Percentiles rank a stretch among this genome's conserved stretches.
These are phyloP conservation scores for Penicillium desertorum DNA, from an alignment of 495 filamentous ascomycete genomes.

Conservation along the genomic window DNA sequence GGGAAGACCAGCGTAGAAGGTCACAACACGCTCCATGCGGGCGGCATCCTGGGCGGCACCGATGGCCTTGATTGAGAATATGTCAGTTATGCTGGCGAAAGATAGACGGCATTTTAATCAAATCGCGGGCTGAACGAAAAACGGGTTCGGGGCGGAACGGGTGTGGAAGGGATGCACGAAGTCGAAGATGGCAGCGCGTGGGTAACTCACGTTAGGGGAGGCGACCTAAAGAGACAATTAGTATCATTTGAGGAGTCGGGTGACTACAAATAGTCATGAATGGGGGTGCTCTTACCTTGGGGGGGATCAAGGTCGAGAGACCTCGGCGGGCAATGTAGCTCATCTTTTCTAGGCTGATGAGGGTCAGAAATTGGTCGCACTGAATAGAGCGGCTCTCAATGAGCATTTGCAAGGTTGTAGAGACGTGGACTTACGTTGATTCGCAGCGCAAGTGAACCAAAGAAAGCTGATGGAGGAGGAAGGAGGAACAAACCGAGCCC, in stretches of 20 bases:
- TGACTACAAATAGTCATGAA: constrained; percentile 6
- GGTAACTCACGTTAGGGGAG: constrained; percentile 79
- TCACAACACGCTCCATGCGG: constrained; percentile 93
- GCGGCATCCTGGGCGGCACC: constrained; percentile 90
- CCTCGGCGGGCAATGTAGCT: constrained; percentile 83
- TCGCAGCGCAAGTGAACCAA: constrained; percentile 38
- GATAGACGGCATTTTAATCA: constrained; percentile 5
- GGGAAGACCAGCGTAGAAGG: constrained; percentile 97
- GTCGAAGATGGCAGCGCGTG: constrained; percentile 5
- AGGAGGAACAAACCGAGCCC: constrained; percentile 29
- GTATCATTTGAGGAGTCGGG: constrained; percentile 19
- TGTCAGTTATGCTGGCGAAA: constrained; percentile 26
- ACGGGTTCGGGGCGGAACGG: constrained; percentile 26
- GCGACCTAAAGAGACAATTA: constrained; percentile 61
- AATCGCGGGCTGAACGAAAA: constrained; percentile 22
- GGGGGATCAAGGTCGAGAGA: constrained; percentile 97
- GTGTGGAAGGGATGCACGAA: constrained; percentile 18
- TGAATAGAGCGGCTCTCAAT: constrained; percentile 1
- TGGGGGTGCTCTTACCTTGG: constrained; percentile 68
- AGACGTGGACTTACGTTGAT: constrained; percentile 32
- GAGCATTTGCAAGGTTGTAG: constrained; percentile 3
- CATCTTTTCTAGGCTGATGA: constrained; percentile 63
- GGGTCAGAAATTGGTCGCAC: constrained; percentile 33
- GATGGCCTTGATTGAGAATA: constrained; percentile 67
- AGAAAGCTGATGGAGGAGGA: constrained; percentile 38